Percentiles rank a stretch among this genome's conserved stretches.
phyloP scores from a whole-genome alignment of 768 basidiomycete species.

The Suillus cothurnatus region DNA sequence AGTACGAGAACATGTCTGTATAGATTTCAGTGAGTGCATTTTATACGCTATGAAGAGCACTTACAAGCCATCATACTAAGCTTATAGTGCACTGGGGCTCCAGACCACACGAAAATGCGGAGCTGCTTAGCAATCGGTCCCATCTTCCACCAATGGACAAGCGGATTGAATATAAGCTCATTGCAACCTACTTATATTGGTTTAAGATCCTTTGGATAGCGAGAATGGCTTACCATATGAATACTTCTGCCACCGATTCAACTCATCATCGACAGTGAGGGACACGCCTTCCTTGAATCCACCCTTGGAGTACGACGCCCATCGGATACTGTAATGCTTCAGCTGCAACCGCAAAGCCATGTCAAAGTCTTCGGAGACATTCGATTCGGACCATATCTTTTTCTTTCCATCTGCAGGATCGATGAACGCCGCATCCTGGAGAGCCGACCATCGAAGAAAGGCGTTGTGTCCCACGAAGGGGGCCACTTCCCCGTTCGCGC shows the following conservation, averaged over 20 bases:
- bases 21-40: not conserved
- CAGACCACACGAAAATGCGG: slow-evolving; percentile 68
- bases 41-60: slow-evolving; percentile 15
- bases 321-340: slow-evolving; percentile 37
- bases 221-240: slow-evolving; percentile 61
- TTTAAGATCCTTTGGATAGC: slow-evolving; percentile 17
- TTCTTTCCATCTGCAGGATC: slow-evolving; percentile 52
- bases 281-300: slow-evolving; percentile 89
- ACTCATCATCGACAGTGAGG: slow-evolving; percentile 80
- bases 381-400: slow-evolving; percentile 60
- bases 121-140: slow-evolving; percentile 82
- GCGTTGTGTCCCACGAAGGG: slow-evolving; percentile 53
- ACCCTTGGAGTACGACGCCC: slow-evolving; percentile 82
- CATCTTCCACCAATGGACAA: slow-evolving; percentile 69
- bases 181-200: slow-evolving; percentile 51
- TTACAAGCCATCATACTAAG: slow-evolving; percentile 75
- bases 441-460: slow-evolving; percentile 57
- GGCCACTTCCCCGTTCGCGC: slow-evolving; percentile 45
- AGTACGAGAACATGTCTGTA: slow-evolving; percentile 50
- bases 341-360: slow-evolving; percentile 48
- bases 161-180: slow-evolving; percentile 81
- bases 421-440: slow-evolving; percentile 56
- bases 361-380: slow-evolving; percentile 66
- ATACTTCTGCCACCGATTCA: slow-evolving; percentile 88
- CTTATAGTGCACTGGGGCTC: slow-evolving; percentile 76